Percentiles rank a stretch among this genome's conserved stretches.
Conservation (phyloP, 1,284 basidiomycete genomes). For the Moesziomyces sp. region DNA sequence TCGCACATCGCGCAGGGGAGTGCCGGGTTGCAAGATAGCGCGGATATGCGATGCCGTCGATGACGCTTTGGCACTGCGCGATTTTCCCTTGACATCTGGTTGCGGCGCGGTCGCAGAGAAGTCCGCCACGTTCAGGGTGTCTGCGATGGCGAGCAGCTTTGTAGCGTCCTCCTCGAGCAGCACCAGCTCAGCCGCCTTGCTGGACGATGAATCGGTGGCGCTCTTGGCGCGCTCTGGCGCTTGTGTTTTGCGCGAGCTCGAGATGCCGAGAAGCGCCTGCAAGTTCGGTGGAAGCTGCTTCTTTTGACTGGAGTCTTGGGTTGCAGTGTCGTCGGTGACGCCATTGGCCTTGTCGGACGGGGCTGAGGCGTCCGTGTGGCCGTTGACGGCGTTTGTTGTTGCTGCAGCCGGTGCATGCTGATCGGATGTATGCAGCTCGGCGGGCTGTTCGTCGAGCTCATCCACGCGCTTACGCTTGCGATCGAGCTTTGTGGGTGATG, state of each 20-base stretch:
- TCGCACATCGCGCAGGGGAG: conserved; percentile 25
- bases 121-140: conserved; percentile 10
- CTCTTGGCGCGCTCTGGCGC: not conserved
- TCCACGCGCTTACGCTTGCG: conserved; percentile 42
- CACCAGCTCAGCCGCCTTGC: conserved; percentile 21
- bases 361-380: not conserved
- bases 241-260: conserved; percentile 9
- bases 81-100: conserved; percentile 18
- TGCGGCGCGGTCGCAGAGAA: not conserved
- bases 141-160: conserved; percentile 18
- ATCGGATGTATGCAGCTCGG: not conserved
- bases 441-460: conserved; percentile 4
- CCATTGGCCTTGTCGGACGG: conserved; percentile 6
- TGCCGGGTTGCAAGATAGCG: conserved; percentile 19
- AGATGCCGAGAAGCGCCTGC: conserved; percentile 30
- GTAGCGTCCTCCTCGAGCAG: conserved; percentile 21
- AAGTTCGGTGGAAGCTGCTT: conserved; percentile 22
- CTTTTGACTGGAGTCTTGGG: not conserved
- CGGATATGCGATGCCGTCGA: conserved; percentile 1
- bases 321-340: not conserved
- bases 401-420: not conserved
- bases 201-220: conserved; percentile 1
- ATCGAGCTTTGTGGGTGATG: conserved; percentile 33
- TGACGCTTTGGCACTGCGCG: conserved; percentile 2
- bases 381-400: not conserved